phyloP scores from a whole-genome alignment of 352 stramenopile species.

The Globisporangium barbulae region DNA sequence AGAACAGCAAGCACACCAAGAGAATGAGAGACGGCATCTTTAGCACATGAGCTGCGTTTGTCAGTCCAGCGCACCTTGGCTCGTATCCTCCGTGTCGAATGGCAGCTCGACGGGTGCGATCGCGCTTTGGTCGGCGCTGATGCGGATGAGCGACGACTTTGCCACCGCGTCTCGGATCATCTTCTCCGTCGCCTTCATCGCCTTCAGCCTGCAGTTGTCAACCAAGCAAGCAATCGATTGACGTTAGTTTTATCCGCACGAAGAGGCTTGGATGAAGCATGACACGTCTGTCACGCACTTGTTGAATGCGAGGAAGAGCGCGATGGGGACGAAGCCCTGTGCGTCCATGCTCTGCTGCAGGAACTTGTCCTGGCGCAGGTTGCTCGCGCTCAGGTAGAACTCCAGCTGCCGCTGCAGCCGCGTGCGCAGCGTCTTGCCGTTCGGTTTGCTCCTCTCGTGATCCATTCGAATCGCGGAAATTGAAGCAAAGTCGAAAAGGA shows the following conservation, averaged over 20 bases:
- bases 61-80: slow-evolving; percentile 6
- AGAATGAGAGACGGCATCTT: neutral
- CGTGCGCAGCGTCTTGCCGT: slow-evolving; percentile 62
- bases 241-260: neutral
- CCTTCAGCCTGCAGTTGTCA: slow-evolving; percentile 35
- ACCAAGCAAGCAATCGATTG: neutral
- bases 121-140: slow-evolving; percentile 30
- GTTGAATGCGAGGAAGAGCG: slow-evolving; percentile 70
- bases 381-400: slow-evolving; percentile 79
- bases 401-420: slow-evolving; percentile 77
- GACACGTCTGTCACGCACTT: slow-evolving; percentile 25
- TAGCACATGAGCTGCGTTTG: neutral
- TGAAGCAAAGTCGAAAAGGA: no score
- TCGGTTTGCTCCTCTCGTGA: slow-evolving; percentile 6
- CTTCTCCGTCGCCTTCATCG: slow-evolving; percentile 47
- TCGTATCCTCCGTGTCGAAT: slow-evolving; percentile 25
- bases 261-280: neutral
- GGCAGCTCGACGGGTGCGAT: slow-evolving; percentile 47
- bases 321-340: slow-evolving; percentile 46
- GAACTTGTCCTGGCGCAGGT: slow-evolving; percentile 79
- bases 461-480: slow-evolving; percentile 15
- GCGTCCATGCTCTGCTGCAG: slow-evolving; percentile 72
- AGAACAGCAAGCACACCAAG: neutral
- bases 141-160: slow-evolving; percentile 50
- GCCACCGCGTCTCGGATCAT: slow-evolving; percentile 55